Evolutionary conservation across 2,329 filamentous ascomycete species (phyloP), one percentile per base, ranked within the genome.

Genomic region (Cladophialophora bantiana): DNA sequence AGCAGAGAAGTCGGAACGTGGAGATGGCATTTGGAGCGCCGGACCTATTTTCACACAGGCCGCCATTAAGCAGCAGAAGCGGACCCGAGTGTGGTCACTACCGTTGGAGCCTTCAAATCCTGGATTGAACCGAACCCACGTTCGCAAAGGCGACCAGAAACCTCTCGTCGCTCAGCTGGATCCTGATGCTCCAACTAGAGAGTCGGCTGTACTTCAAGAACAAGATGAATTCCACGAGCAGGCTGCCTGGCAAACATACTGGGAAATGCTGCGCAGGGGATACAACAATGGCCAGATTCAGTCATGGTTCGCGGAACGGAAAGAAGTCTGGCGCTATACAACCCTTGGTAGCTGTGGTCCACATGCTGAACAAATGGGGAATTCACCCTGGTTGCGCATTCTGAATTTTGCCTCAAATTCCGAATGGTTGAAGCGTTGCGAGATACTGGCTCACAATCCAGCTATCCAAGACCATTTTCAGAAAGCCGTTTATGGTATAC

Each of bases 11-110:
- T 90, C 92, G 12, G 91, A 94, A 67, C 85, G 92, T 73, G 90
- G 91, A 9, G 79, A 81, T 58, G 92, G 94, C 58, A 88, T 94
- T 9, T 92, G 95, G 81, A 89, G 91, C 34, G 89, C 93, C 76
- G 94, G 94, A 48, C 97, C 94, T 92, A 87, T 97, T 69, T 93
- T 97, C 77, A 97, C 95, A 0, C 91, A 93, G 70, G 88, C 92
- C 66, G 89, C 90, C 56, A 93, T 99, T 78, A 99, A 99, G 81
- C 86, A 91, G 64, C 88, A 92, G 76, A 99, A 98, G 81, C 89
- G 90, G 65, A 81, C 95, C 70, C 86, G 91, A 66, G 86, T 87
- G 34, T 89, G 86, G 83, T 85, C 85, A 40, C 85, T 88, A 67
- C 82, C 88, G 6, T 79, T 93, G 26, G 89, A 92, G 65, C 88